Base-by-base conservation (phyloP, 768 basidiomycete species). In the Neoboletus magnificus region DNA sequence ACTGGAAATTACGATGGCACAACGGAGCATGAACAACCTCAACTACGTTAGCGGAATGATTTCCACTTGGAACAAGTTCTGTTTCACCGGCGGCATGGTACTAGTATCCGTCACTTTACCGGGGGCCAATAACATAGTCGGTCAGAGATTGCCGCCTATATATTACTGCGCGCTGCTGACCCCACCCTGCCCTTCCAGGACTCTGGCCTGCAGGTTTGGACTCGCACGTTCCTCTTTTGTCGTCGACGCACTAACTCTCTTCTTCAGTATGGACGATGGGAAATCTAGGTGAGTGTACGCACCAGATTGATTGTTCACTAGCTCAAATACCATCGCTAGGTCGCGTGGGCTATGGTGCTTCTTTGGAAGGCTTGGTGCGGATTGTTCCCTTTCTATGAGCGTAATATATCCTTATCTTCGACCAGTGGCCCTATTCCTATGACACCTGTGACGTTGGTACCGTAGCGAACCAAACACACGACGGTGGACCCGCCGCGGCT, bases 381-480 rank as follows among this genome's bases (percentile, higher is more conserved):
- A 56, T 23, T 22, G 22, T 37, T 48, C 33, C 30, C 35, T 29
- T 27, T 15, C 13, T 47, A 50, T 50, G 43, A 60, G 25, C 53
- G 22, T 45, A 48, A 32, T 37, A 12, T 16, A 32, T 58, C 25
- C 45, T 46, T 46, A 59, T 15, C 8, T 43, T 50, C 27, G 48
- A 29, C 13, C 48, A 86, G 86, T 89, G 87, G 89, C 90, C 89
- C 0, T 91, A 91, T 71, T 84, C 85, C 2, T 91, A 91, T 59
- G 88, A 91, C 61, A 74, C 80, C 12, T 97, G 96, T 63, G 95
- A 98, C 67, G 83, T 95, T n/a, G 96, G 96, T n/a, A 94, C 94
- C 1, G 77, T 82, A 18, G 71, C 80, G 9, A 98, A 98, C 69
- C 95, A 98, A 71, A 87, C 91, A 1, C 45, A 83, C 42, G 80